Percentiles rank a stretch among this genome's conserved stretches.
Conservation (phyloP, 1,284 basidiomycete species). For the Puccinia hordei region DNA sequence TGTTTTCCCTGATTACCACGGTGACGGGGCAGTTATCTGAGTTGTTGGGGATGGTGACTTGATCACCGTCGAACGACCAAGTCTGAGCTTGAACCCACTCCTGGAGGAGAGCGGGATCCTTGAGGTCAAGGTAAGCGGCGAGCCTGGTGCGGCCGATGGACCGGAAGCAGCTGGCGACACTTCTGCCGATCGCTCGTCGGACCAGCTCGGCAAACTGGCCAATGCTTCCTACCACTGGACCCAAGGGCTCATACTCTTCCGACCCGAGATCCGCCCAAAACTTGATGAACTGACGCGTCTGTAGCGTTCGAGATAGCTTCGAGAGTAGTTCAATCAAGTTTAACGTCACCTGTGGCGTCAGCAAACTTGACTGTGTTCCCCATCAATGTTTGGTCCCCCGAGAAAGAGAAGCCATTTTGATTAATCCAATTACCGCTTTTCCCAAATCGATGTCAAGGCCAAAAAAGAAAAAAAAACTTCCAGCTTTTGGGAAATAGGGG, state of each 20-base stretch:
- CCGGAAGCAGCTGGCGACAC: slow-evolving; percentile 44
- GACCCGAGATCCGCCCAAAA: slow-evolving; percentile 26
- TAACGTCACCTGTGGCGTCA: slow-evolving; percentile 43
- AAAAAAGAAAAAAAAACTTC: background rate
- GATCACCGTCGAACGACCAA: background rate
- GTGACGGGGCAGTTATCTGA: slow-evolving; percentile 42
- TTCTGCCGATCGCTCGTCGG: slow-evolving; percentile 26
- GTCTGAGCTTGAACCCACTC: slow-evolving; percentile 7
- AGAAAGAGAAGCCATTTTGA: background rate
- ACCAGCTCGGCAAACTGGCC: slow-evolving; percentile 32
- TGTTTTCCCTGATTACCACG: slow-evolving; percentile 36
- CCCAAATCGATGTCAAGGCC: background rate
- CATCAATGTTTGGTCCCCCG: background rate
- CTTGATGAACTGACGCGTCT: slow-evolving; percentile 22
- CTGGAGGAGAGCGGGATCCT: background rate
- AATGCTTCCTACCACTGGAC: slow-evolving; percentile 17
- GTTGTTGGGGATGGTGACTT: slow-evolving; percentile 39
- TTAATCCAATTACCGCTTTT: background rate
- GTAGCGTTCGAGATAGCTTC: slow-evolving; percentile 34
- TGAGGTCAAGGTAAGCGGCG: slow-evolving; percentile 18
- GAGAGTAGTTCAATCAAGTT: slow-evolving; percentile 35
- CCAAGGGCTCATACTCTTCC: slow-evolving; percentile 20
- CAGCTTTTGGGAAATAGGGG: background rate
- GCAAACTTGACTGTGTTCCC: slow-evolving; percentile 30
- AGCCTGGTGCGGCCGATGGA: slow-evolving; percentile 19